Evolutionary conservation across 495 filamentous ascomycete genomes (phyloP).

Genomic region (Oleoguttula mirabilis): DNA sequence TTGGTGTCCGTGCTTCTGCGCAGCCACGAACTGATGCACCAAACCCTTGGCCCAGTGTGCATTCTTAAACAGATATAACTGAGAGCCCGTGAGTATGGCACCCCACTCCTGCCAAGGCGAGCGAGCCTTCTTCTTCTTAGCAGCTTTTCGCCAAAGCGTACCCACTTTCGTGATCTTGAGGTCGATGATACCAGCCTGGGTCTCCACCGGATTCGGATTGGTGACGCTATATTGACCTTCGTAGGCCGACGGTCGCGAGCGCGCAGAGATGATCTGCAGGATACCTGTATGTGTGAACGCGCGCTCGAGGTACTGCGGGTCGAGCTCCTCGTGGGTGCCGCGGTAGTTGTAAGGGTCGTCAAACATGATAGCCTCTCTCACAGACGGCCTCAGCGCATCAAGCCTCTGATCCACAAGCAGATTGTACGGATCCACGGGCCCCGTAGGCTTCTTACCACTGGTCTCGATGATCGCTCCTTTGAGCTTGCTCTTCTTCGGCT

Average conservation of each 20-base stretch:
- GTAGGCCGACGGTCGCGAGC: conserved; percentile 90
- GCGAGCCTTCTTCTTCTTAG: conserved; percentile 84
- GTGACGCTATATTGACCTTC: conserved; percentile 56
- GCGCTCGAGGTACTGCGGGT: conserved; percentile 66
- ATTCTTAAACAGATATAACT: conserved; percentile 94
- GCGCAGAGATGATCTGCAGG: conserved; percentile 82
- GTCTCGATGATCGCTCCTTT: conserved; percentile 56
- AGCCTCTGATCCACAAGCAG: conserved; percentile 82
- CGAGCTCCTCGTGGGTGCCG: conserved; percentile 58
- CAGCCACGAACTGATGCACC: conserved; percentile 71
- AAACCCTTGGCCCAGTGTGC: conserved; percentile 81
- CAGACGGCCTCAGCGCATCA: conserved; percentile 64
- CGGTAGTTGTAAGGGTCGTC: conserved; percentile 87
- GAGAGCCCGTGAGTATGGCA: conserved; percentile 83
- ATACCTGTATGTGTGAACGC: conserved; percentile 84
- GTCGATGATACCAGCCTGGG: conserved; percentile 86
- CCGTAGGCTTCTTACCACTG: conserved; percentile 54
- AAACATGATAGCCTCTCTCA: conserved; percentile 83
- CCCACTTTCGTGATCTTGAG: conserved; percentile 97
- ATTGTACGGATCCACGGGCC: conserved; percentile 90
- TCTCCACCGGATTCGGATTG: conserved; percentile 70
- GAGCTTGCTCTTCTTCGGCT: conserved; percentile 53
- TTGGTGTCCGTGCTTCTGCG: conserved; percentile 55
- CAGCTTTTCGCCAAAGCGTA: conserved; percentile 86
- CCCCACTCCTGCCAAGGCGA: conserved; percentile 99